Evolutionary conservation across 305 asterid genomes (phyloP), one percentile per base, ranked within the genome.

Genomic region (Rubia occidens): DNA sequence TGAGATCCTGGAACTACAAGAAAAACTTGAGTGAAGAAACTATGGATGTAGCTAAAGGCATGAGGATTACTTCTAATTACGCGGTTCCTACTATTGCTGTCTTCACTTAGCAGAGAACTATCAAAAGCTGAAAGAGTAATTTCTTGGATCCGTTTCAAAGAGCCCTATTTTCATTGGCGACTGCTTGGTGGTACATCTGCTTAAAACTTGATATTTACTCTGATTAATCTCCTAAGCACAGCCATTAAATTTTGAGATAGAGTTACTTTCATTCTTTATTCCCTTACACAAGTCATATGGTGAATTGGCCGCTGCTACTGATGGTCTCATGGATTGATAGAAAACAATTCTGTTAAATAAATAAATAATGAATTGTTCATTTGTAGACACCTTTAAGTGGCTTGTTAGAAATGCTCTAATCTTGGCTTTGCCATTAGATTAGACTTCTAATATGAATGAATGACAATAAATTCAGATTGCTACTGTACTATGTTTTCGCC

Each of bases 1-100:
- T 69, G 91, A 87, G 64, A 76, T 63, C 62, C 79, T 80, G 76
- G 85, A 66, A 74, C 79, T 80, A 75, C 86, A 59, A 74, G 91
- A 84, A 72, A 77, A 74, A 75, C 75, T 79, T 67, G 69, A 51
- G 80, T 73, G 80, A 72, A 74, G 75, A 79, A 77, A 81, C 76
- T 61, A 73, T 80, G 61, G 96, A 85, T 45, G 80, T 71, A 43
- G 82, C 80, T 58, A 47, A 83, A 73, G 65, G 74, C 69, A 67
- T 74, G 77, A 78, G 80, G 82, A 78, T 85, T 60, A 85, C 86
- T 74, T 83, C 89, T 18, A 55, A 26, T 43, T 51, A 75, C 67
- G 62, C 86, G 83, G 77, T 67, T 62, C 45, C 47, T n/a, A 32
- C 40, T 24, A 15, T 49, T 49, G 43, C 58, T 66, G 45, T 14